Base-by-base conservation (phyloP, 305 asterid species). In the Fraxinus velutina region DNA sequence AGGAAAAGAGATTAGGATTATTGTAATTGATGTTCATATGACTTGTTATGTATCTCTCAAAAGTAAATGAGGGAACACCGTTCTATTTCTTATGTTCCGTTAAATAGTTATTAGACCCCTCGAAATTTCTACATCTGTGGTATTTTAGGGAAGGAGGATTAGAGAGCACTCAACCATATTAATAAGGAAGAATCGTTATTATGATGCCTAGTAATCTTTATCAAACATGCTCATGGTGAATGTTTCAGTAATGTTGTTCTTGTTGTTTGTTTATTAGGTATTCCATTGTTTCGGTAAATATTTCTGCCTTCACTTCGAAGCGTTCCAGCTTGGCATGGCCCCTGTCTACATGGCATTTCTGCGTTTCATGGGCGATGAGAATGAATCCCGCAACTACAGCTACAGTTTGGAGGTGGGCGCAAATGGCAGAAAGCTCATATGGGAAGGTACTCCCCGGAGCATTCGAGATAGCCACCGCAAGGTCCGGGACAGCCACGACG, bases 381-480 rank as follows among this genome's bases (percentile, higher is more conserved):
- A 66, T 10, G 95, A 92, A 37, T 91, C 96, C 1, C 92, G 96
- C n/a, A 92, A 85, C 78, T 93, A 90, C 86, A 93, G 91, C 87
- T 93, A 93, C 90, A 90, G 97, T 88, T 84, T 93, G 68, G 97
- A 93, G 84, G 96, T 93, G 39, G 97, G 96, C 34, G 97, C 83
- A 32, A 93, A 88, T n/a, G 94, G 96, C 39, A 85, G 96, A 42
- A 92, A 93, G 88, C 96, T 92, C 50, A 85, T 82, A 64, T 93
- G 93, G 93, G 97, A 93, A 62, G 97, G 97, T 15, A 92, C 97
- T 5, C 97, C 97, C 24, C 82, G 97, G 78, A 91, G 96, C 88
- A 76, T 91, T 57, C 84, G 97, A 32, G 97, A 91, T 87, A 88
- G 93, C 84, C 97, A 93, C 85, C 92, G 94, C 21, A 93, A 93